Conservation (phyloP, 345 rosid species). For the Eucalyptus brandiana region DNA sequence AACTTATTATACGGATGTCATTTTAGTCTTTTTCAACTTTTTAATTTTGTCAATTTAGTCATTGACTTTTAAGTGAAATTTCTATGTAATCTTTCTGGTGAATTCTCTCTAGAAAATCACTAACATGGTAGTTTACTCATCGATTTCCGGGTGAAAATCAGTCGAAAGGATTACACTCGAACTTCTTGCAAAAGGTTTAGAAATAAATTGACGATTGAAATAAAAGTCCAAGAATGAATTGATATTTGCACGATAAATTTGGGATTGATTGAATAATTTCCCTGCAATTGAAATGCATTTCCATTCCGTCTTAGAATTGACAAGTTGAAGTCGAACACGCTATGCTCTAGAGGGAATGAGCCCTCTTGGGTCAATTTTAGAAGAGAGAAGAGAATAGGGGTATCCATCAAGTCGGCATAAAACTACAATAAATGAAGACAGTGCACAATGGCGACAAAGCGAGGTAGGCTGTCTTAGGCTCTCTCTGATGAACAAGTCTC, state of each 20-base stretch:
- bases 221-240: neutral
- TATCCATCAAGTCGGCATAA: neutral
- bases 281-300: neutral
- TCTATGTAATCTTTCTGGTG: fast-evolving
- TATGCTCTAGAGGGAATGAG: neutral
- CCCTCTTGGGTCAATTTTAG: neutral
- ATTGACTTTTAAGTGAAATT: neutral
- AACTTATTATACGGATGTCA: fast-evolving
- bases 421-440: neutral
- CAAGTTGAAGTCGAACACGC: neutral
- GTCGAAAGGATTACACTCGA: fast-evolving
- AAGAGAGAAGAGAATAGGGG: neutral
- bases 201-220: neutral
- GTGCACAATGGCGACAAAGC: neutral
- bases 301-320: neutral
- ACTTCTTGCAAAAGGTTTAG: neutral
- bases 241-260: fast-evolving
- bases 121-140: neutral
- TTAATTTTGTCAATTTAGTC: neutral
- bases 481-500: neutral
- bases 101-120: fast-evolving
- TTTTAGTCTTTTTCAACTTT: neutral
- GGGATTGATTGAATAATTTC: neutral
- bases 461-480: neutral
- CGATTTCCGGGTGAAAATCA: fast-evolving